Percentiles rank a stretch among this genome's conserved stretches.
Conservation (phyloP, 148 eudicot genomes). For the Amaranthus palmeri region DNA sequence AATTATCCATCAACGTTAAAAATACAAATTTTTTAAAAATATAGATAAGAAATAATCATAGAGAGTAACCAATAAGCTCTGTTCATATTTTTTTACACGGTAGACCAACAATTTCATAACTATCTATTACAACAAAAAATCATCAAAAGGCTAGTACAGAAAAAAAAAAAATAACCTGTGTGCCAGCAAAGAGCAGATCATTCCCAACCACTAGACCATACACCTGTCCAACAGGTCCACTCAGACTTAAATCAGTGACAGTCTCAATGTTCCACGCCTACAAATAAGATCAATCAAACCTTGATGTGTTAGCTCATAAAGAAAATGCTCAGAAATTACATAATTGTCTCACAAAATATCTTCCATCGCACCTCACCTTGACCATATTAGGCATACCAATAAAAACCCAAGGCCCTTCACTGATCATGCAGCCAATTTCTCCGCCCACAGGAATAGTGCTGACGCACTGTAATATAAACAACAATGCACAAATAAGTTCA, state of each 20-base stretch:
- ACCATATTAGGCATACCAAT: constrained; percentile 83
- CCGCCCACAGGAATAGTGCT: constrained; percentile 61
- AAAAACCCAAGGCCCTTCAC: constrained; percentile 98
- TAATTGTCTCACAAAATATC: background rate
- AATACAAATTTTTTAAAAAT: too few relatives aligned
- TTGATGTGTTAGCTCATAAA: background rate
- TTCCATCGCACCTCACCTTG: constrained; percentile 52
- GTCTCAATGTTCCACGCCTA: constrained; percentile 92
- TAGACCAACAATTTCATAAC: background rate
- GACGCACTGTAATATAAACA: constrained; percentile 46
- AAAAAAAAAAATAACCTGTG: constrained; percentile 45
- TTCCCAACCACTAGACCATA: constrained; percentile 86
- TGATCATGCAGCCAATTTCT: constrained; percentile 87
- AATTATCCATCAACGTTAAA: background rate
- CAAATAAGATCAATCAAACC: constrained; percentile 15
- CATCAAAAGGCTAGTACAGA: background rate
- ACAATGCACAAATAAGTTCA: background rate
- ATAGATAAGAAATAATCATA: too few relatives aligned
- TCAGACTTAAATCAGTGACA: constrained; percentile 59
- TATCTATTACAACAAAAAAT: background rate
- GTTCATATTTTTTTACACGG: too few relatives aligned
- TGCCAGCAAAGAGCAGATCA: constrained; percentile 86
- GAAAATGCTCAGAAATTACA: background rate
- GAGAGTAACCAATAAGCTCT: background rate
- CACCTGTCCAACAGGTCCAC: constrained; percentile 93